Conservation (phyloP, 2,329 filamentous ascomycete species). For the Dothideomycetes sp. region DNA sequence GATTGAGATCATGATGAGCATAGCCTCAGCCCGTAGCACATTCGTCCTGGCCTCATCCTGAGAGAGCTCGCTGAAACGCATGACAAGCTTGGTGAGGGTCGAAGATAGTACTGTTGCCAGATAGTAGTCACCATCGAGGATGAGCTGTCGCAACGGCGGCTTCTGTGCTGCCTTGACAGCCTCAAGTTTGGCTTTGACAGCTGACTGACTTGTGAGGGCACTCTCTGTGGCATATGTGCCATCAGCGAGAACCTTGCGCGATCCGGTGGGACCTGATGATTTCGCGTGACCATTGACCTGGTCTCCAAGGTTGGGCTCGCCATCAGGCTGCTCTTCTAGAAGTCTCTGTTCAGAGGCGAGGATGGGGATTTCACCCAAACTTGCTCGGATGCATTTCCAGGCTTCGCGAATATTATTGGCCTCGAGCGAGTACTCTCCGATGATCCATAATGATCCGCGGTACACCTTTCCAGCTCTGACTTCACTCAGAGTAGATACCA, state of each 20-base stretch:
- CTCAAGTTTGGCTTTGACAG: constrained; percentile 80
- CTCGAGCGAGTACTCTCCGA: constrained; percentile 92
- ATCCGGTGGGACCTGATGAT: constrained; percentile 64
- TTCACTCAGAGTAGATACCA: constrained; percentile 84
- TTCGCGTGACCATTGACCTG: constrained; percentile 76
- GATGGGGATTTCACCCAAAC: constrained; percentile 93
- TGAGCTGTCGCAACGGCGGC: constrained; percentile 84
- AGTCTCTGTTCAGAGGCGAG: constrained; percentile 87
- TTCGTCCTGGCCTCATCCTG: constrained; percentile 79
- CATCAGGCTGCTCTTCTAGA: constrained; percentile 69
- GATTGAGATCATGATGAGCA: constrained; percentile 99
- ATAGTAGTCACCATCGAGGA: constrained; percentile 96
- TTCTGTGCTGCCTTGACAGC: constrained; percentile 96
- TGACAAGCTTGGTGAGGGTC: constrained; percentile 91
- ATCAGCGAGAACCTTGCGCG: constrained; percentile 84
- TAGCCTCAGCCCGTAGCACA: constrained; percentile 86
- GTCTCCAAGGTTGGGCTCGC: constrained; percentile 50
- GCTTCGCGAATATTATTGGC: constrained; percentile 90
- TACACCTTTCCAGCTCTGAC: constrained; percentile 97
- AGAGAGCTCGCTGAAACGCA: constrained; percentile 93
- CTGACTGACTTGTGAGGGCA: constrained; percentile 84
- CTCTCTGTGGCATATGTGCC: constrained; percentile 97
- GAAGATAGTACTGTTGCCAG: constrained; percentile 90
- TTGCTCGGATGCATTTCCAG: constrained; percentile 91
- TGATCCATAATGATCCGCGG: constrained; percentile 90